phyloP scores from a whole-genome alignment of 2,329 filamentous ascomycete species.

The Aspergillus fumigatiaffinis region DNA sequence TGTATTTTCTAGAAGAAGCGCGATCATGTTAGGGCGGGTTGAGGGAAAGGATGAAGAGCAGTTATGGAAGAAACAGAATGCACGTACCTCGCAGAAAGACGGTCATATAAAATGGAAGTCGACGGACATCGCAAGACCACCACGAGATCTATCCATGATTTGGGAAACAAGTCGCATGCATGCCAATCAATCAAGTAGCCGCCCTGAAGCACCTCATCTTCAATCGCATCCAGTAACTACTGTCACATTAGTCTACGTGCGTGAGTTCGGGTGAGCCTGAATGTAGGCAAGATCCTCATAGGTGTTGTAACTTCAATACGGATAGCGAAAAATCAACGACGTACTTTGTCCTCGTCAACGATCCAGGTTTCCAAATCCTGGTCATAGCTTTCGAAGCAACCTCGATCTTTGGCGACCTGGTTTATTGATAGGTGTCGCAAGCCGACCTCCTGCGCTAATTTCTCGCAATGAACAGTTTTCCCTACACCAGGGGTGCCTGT shows the following conservation, averaged over 20 bases:
- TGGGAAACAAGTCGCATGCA: slow-evolving; percentile 90
- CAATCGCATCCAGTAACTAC: slow-evolving; percentile 78
- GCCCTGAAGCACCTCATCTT: slow-evolving; percentile 71
- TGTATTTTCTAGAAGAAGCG: slow-evolving; percentile 61
- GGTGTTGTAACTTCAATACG: not conserved
- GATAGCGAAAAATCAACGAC: slow-evolving; percentile 13
- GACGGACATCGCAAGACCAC: slow-evolving; percentile 79
- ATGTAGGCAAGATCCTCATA: not conserved
- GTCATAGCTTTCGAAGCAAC: slow-evolving; percentile 83
- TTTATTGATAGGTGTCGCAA: slow-evolving; percentile 85
- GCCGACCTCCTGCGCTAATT: slow-evolving; percentile 69
- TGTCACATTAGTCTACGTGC: slow-evolving; percentile 5
- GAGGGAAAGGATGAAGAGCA: not conserved
- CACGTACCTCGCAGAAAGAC: slow-evolving; percentile 65
- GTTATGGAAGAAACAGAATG: slow-evolving; percentile 3
- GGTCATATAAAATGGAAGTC: slow-evolving; percentile 77
- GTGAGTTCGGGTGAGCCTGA: not conserved
- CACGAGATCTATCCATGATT: slow-evolving; percentile 90
- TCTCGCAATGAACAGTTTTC: slow-evolving; percentile 89
- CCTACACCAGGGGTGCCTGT: slow-evolving; percentile 95
- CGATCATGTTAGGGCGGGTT: slow-evolving; percentile 1
- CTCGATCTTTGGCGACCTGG: slow-evolving; percentile 81
- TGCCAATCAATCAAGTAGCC: slow-evolving; percentile 97
- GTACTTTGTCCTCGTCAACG: slow-evolving; percentile 92
- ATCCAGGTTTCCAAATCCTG: slow-evolving; percentile 84